Percentiles rank a stretch among this genome's conserved stretches.
These are phyloP conservation scores for Penicillium verrucosum DNA, from an alignment of 2,329 filamentous ascomycete genomes.

Conservation along the genomic window DNA sequence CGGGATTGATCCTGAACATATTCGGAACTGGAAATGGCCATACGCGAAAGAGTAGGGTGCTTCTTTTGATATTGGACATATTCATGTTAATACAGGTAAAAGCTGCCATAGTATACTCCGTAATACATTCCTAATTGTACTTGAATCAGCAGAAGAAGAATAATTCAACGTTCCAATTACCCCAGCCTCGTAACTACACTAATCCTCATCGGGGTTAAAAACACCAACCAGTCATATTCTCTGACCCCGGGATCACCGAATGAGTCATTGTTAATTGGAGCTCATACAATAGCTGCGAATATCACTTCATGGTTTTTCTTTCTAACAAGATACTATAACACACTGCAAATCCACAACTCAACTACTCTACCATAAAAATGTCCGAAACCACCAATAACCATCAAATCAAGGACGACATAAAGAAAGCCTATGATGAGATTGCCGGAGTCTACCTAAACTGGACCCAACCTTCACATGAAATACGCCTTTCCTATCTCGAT, in stretches of 20 bases:
- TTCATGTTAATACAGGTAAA: neutral
- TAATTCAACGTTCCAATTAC: neutral
- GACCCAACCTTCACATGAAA: slow-evolving; percentile 27
- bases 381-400: neutral
- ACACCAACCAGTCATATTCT: neutral
- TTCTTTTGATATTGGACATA: neutral
- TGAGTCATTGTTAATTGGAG: neutral
- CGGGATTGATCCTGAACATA: slow-evolving; percentile 65
- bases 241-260: neutral
- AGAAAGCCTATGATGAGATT: slow-evolving; percentile 38
- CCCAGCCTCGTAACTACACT: neutral
- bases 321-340: neutral
- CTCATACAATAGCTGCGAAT: neutral
- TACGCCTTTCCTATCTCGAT: slow-evolving; percentile 33
- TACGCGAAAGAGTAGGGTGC: slow-evolving; percentile 22
- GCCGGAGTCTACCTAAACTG: slow-evolving; percentile 38
- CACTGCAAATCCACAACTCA: neutral
- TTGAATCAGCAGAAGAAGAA: neutral
- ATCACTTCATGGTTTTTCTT: neutral
- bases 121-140: neutral
- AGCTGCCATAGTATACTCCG: too few relatives aligned
- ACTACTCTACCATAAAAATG: neutral
- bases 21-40: slow-evolving; percentile 67
- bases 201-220: neutral
- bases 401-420: slow-evolving; percentile 14